A percentile compares a stretch with the other conserved stretches of the same genome.
Evolutionary conservation across 2,329 filamentous ascomycete genomes (phyloP).

Genomic region (Ceratocystis colombiana): DNA sequence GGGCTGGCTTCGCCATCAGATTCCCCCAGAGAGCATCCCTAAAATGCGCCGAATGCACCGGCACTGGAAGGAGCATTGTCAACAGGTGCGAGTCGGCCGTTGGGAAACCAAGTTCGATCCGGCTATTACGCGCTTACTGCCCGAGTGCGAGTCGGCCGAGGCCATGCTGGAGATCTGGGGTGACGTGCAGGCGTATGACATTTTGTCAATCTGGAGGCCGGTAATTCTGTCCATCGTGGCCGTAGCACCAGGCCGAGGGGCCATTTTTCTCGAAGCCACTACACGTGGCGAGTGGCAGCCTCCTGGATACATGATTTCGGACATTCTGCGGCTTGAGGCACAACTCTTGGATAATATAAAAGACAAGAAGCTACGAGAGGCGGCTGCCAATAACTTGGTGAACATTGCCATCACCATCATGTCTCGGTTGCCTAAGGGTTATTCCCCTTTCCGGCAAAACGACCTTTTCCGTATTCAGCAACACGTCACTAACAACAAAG

Average conservation of each 20-base stretch:
- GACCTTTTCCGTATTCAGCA: slow-evolving; percentile 23
- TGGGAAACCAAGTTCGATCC: slow-evolving; percentile 14
- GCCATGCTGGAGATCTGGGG: slow-evolving; percentile 34
- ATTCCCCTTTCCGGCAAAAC: slow-evolving; percentile 34
- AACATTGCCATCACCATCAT: slow-evolving; percentile 27
- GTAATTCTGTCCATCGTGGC: slow-evolving; percentile 15
- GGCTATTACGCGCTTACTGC: not conserved
- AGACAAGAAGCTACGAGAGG: not conserved
- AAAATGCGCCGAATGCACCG: slow-evolving; percentile 19
- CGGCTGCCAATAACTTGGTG: slow-evolving; percentile 29
- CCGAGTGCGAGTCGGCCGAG: slow-evolving; percentile 24
- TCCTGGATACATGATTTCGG: slow-evolving; percentile 21
- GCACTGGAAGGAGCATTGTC: slow-evolving; percentile 26
- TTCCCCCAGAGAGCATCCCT: slow-evolving; percentile 10
- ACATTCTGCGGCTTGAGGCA: slow-evolving; percentile 17
- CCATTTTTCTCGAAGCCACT: slow-evolving; percentile 25
- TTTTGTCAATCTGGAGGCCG: slow-evolving; percentile 18
- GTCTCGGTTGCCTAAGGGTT: slow-evolving; percentile 10
- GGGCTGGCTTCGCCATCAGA: slow-evolving; percentile 25
- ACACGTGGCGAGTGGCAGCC: slow-evolving; percentile 19
- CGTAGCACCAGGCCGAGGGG: slow-evolving; percentile 11
- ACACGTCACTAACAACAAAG: slow-evolving; percentile 30
- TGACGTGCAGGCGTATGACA: not conserved
- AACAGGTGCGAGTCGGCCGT: slow-evolving; percentile 7
- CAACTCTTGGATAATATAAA: slow-evolving; percentile 11